Percentiles rank a stretch among this genome's conserved stretches.
phyloP scores from a whole-genome alignment of 2,329 filamentous ascomycete genomes.

The Microsporum ferrugineum region DNA sequence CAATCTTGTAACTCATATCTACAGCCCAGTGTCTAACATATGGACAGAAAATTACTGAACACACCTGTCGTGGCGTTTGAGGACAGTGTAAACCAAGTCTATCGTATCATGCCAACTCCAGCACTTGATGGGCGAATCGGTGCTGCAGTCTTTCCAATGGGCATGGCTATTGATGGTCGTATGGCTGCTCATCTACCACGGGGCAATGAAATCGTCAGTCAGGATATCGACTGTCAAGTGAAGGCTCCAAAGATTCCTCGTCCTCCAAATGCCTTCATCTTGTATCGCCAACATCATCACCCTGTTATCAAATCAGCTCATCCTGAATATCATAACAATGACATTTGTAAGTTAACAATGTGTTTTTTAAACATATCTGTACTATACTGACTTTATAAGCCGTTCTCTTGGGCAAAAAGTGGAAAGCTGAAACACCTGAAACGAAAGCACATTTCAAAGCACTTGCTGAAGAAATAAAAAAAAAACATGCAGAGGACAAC shows the following conservation, averaged over 20 bases:
- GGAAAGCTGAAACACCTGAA: conserved; percentile 29
- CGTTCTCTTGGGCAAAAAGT: conserved; percentile 32
- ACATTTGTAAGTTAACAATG: conserved; percentile 31
- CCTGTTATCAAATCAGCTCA: conserved; percentile 27
- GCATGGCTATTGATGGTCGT: background rate
- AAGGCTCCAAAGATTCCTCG: conserved; percentile 31
- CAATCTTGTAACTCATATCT: background rate
- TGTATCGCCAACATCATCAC: conserved; percentile 35
- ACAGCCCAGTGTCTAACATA: conserved; percentile 10
- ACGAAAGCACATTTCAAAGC: conserved; percentile 29
- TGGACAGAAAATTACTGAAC: conserved; percentile 18
- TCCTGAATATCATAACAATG: conserved; percentile 35
- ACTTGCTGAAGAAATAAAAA: conserved; percentile 31
- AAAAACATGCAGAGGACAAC: conserved; percentile 30
- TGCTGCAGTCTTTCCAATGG: conserved; percentile 14
- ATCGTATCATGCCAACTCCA: conserved; percentile 23
- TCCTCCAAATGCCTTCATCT: conserved; percentile 38
- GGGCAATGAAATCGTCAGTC: background rate
- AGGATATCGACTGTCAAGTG: conserved; percentile 5
- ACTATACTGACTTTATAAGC: conserved; percentile 19
- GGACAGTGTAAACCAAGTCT: conserved; percentile 21
- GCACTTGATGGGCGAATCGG: conserved; percentile 16
- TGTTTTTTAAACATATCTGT: background rate
- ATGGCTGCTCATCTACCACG: background rate
- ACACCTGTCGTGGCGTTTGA: conserved; percentile 20